Conservation (phyloP, 352 stramenopile species). For the Phytophthora tubulina region DNA sequence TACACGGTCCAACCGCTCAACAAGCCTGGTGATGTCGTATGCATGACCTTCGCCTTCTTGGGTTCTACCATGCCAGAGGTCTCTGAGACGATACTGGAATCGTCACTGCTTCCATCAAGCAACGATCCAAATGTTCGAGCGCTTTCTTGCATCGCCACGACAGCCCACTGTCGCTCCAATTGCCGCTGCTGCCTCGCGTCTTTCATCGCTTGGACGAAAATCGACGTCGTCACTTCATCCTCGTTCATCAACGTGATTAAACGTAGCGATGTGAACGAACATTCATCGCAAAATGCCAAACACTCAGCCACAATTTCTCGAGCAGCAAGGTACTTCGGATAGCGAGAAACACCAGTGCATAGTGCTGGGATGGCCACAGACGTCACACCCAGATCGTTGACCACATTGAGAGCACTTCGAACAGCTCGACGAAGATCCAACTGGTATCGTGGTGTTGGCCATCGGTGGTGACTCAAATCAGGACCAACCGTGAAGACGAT, state of each 20-base stretch:
- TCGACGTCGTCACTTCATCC: conserved; percentile 34
- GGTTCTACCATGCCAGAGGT: neutral
- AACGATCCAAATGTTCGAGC: neutral
- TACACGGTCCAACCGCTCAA: no score
- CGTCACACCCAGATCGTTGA: conserved; percentile 26
- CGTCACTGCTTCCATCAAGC: conserved; percentile 6
- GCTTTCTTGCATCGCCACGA: neutral
- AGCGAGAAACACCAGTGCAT: conserved; percentile 49
- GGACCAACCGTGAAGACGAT: conserved; percentile 60
- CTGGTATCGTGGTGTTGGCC: conserved; percentile 14
- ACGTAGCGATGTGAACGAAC: conserved; percentile 7
- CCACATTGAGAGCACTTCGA: conserved; percentile 36
- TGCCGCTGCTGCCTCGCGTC: conserved; percentile 19
- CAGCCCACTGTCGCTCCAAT: neutral
- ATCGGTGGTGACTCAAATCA: conserved; percentile 13
- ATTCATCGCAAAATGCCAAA: conserved; percentile 28
- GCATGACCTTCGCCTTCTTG: neutral
- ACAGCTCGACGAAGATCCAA: conserved; percentile 22
- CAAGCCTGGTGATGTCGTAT: no score
- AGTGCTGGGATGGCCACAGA: conserved; percentile 54
- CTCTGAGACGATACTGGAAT: neutral
- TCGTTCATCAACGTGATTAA: conserved; percentile 49
- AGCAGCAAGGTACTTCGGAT: conserved; percentile 49
- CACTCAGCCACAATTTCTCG: conserved; percentile 48
- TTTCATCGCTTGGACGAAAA: conserved; percentile 38